Evolutionary conservation across 306 rosid species (phyloP), one percentile per base, ranked within the genome.

Genomic region (Vigna nakashimae): DNA sequence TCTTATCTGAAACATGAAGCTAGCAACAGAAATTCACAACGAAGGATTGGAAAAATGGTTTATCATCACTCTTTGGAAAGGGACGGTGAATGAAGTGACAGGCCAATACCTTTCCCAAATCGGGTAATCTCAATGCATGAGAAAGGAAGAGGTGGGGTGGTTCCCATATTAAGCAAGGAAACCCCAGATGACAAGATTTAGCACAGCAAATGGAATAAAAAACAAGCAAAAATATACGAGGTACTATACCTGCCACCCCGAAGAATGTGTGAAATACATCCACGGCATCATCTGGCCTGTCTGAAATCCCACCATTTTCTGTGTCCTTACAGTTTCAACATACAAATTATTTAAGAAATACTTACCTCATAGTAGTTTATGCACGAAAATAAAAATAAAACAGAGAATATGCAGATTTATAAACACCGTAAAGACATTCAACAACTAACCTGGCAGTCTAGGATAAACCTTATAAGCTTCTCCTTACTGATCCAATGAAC

Each of bases 251-350:
- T 11, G 98, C 97, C 56, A 95, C 89, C 38, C 97, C 97, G 14
- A 92, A 95, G 88, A 85, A 95, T 4, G 96, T 91, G 72, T 92
- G 98, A 70, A 79, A 95, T 73, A 93, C 90, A 82, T 95, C 99
- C 69, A 91, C 97, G 0, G 96, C 98, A 85, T 89, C 99, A 78
- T 95, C 92, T 22, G 96, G 98, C 82, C 97, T 91, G 76, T 95
- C 96, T 22, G 99, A 95, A 83, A 92, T 95, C 78, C 98, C 99
- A 68, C 98, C 98, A 76, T 91, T 88, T 80, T 95, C 96, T 0
- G 55, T 76, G 84, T 95, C 98, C 99, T 95, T 82, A 14, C 38
- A 84, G 49, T 75, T 83, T 69, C 58, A 58, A 79, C 63, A 66
- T 36, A 46, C 40, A 74, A 3, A 51, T 76, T 40, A 84, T 53